Evolutionary conservation across 352 stramenopile genomes (phyloP), one percentile per base, ranked within the genome.

Genomic region (Globisporangium spinosum): DNA sequence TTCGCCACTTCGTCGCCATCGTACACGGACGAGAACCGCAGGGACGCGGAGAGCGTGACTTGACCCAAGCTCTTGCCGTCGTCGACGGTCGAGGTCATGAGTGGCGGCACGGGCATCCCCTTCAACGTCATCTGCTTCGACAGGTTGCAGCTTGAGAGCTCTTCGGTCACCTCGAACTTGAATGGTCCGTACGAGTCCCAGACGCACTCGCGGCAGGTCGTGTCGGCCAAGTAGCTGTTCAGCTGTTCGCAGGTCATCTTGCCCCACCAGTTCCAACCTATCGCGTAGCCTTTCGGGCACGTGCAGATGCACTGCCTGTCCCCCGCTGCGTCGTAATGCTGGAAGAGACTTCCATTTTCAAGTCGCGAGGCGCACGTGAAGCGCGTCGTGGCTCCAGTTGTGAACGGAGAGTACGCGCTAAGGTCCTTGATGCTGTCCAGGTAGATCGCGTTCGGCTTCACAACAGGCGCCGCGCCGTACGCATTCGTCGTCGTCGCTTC

Each of bases 201-300:
- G 35, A 71, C 29, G 40, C 66, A 71, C 54, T 57, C 60, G 58
- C 23, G 38, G 40, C 23, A 64, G 20, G 22, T 35, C 22, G 29
- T 32, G 13, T 65, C 45, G 12, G 27, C 45, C 29, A 27, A n/a
- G 27, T 20, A 57, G 13, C 15, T 70, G 49, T 20, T 49, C 13
- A 71, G 49, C 54, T 63, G 49, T 47, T 38, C 3, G 32, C 59
- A 71, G 23, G 25, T 67, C 35, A 55, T 40, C 47, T 51, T 59
- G 32, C n/a, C 29, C 7, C 15, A 20, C 7, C 7, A 23, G 3
- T 34, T 13, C 9, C 57, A 25, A 1, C 23, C 22, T 27, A 72
- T 62, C 58, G 73, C 66, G 27, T 65, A 75, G 45, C 70, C 70
- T 32, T 27, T 70, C 1, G 66, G 66, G 57, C 70, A 75, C 51